phyloP scores from a whole-genome alignment of 179 eudicot species.

The Sideroxylon spinosum region DNA sequence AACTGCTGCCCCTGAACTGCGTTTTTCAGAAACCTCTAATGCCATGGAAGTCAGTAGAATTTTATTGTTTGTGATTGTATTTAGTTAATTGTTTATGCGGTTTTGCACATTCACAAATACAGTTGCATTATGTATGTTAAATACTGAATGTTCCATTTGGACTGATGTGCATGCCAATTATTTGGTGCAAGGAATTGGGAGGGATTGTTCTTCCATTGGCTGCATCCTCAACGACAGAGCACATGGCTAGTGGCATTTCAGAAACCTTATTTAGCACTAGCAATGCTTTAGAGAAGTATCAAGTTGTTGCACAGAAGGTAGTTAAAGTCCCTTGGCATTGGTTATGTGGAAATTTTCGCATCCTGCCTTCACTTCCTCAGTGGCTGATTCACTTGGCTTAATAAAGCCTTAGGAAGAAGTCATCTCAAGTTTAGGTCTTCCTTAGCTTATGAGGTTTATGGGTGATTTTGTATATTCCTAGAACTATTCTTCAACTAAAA shows the following conservation, averaged over 20 bases:
- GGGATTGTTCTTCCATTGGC: constrained; percentile 34
- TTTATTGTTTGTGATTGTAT: background rate
- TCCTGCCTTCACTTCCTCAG: no score
- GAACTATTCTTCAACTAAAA: background rate
- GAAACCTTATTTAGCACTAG: constrained; percentile 63
- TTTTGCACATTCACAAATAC: background rate
- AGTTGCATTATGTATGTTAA: background rate
- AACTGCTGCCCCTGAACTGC: constrained; percentile 41
- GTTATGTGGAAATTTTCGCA: no score
- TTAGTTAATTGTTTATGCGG: background rate
- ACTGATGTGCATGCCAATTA: background rate
- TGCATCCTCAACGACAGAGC: constrained; percentile 38
- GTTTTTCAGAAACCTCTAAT: constrained; percentile 34
- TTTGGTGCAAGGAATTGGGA: constrained; percentile 46
- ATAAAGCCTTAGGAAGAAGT: background rate
- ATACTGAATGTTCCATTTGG: constrained; percentile 8
- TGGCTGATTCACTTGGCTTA: no score
- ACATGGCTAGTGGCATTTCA: constrained; percentile 31
- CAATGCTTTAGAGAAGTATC: constrained; percentile 74
- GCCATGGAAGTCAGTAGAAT: constrained; percentile 37
- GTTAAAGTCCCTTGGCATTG: background rate
- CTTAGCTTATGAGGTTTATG: background rate
- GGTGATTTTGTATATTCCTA: background rate
- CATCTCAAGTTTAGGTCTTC: background rate
- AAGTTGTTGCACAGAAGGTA: constrained; percentile 64